These are phyloP conservation scores for Rhododendron molle DNA, from an alignment of 148 eudicot species.

Conservation along the genomic window DNA sequence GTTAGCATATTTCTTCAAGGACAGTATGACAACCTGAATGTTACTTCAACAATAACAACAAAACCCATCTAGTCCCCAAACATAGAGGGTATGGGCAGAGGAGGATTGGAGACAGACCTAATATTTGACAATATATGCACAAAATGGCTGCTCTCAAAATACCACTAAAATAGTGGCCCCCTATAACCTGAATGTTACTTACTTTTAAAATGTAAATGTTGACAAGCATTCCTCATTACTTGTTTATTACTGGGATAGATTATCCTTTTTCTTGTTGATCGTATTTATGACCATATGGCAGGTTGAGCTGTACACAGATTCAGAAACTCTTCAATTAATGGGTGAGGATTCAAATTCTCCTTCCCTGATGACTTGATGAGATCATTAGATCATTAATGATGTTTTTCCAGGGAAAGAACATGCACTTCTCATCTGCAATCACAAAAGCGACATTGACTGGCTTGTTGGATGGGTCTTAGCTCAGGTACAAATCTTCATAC, in stretches of 20 bases:
- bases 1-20: background rate
- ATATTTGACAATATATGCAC: too few species aligned
- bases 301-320: conserved; percentile 66
- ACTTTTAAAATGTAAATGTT: background rate
- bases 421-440: conserved; percentile 73
- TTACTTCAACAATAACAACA: background rate
- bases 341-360: conserved; percentile 40
- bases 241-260: background rate
- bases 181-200: background rate
- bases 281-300: conserved; percentile 29
- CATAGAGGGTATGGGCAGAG: too few species aligned
- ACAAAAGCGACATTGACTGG: conserved; percentile 95
- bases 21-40: background rate
- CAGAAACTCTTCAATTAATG: conserved; percentile 63
- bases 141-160: too few species aligned
- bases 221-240: background rate
- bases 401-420: conserved; percentile 75
- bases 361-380: conserved; percentile 3
- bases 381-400: background rate
- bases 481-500: conserved; percentile 42
- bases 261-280: background rate
- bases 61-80: background rate
- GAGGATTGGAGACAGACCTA: too few species aligned
- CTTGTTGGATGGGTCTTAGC: conserved; percentile 96
- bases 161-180: too few species aligned